Conservation (phyloP, 306 rosid species). For the Prosopis cineraria region DNA sequence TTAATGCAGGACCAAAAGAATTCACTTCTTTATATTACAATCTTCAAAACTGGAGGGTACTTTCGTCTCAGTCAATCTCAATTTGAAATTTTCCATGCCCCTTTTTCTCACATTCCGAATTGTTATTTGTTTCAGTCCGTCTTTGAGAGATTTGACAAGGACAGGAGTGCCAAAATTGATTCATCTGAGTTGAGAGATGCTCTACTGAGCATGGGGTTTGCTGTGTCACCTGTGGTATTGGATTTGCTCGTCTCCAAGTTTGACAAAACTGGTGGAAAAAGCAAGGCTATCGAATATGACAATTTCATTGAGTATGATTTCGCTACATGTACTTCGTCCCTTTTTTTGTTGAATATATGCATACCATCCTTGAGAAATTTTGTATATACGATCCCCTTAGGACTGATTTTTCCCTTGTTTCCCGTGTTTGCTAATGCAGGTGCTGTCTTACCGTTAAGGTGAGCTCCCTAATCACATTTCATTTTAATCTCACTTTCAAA, state of each 20-base stretch:
- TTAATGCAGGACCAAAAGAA: slow-evolving; percentile 86
- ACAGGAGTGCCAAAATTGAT: slow-evolving; percentile 89
- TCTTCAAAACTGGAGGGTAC: slow-evolving; percentile 97
- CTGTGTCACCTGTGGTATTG: slow-evolving; percentile 79
- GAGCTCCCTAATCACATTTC: slow-evolving; percentile 27
- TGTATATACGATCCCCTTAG: neutral
- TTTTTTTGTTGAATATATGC: neutral
- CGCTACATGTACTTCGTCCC: slow-evolving; percentile 6
- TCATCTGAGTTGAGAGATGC: slow-evolving; percentile 81
- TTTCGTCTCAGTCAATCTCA: neutral
- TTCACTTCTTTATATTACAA: slow-evolving; percentile 83
- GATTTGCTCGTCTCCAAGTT: slow-evolving; percentile 93
- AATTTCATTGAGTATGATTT: slow-evolving; percentile 85
- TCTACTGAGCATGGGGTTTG: slow-evolving; percentile 73
- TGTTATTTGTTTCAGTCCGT: slow-evolving; percentile 50
- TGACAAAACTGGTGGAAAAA: slow-evolving; percentile 87
- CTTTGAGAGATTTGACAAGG: slow-evolving; percentile 87
- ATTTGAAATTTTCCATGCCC: neutral
- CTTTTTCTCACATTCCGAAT: neutral
- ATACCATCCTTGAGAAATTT: neutral
- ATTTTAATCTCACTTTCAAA: slow-evolving; percentile 16
- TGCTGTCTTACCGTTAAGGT: slow-evolving; percentile 99
- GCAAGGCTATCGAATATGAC: slow-evolving; percentile 86
- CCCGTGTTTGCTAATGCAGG: slow-evolving; percentile 61
- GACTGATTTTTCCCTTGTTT: slow-evolving; percentile 19